phyloP scores from a whole-genome alignment of 2,329 filamentous ascomycete genomes.

The Pseudogymnoascus sp. region DNA sequence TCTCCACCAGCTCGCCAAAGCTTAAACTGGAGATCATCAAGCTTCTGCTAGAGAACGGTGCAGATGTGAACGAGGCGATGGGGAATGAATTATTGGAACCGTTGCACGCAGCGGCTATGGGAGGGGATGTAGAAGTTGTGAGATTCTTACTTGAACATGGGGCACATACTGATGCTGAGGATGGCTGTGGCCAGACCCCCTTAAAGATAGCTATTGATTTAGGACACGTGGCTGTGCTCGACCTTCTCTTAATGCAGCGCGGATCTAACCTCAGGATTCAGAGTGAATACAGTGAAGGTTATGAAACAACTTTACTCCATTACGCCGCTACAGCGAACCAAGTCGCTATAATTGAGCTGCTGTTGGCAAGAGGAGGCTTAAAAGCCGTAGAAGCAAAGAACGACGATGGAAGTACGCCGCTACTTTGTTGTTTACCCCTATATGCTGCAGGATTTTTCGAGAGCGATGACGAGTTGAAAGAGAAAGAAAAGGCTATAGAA shows the following conservation, averaged over 20 bases:
- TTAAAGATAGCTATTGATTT: neutral
- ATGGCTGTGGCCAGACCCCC: neutral
- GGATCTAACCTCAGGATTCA: neutral
- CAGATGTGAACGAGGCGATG: neutral
- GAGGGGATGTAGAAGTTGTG: neutral
- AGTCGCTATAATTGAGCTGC: neutral
- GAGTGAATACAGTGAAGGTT: neutral
- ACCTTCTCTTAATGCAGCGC: neutral
- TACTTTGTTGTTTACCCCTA: neutral
- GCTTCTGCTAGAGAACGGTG: neutral
- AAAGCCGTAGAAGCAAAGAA: neutral
- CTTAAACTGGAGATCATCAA: neutral
- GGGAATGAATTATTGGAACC: neutral
- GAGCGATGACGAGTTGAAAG: neutral
- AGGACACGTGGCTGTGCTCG: neutral
- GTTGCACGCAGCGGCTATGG: neutral
- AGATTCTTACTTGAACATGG: neutral
- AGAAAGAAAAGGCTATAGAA: neutral
- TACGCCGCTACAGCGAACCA: neutral
- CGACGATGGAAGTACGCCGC: neutral
- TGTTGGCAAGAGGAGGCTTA: neutral
- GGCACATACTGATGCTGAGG: neutral
- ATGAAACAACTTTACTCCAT: neutral
- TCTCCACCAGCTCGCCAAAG: neutral
- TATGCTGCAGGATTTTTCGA: neutral